phyloP scores from a whole-genome alignment of 2,329 filamentous ascomycete genomes.

The Ophiostoma tasmaniense region DNA sequence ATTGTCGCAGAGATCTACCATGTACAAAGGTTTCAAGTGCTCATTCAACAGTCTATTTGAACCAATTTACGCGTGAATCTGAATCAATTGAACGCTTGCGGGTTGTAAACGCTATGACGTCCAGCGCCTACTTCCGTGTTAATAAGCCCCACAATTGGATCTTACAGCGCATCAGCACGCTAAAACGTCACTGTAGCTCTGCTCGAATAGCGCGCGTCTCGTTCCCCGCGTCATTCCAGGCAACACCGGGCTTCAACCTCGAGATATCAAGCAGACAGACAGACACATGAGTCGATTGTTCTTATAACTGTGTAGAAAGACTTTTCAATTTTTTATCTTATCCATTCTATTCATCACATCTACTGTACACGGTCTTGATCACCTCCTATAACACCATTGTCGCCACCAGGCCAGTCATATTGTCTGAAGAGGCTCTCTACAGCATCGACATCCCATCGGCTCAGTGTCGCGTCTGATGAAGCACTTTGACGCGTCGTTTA shows the following conservation, averaged over 20 bases:
- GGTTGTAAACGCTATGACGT: neutral
- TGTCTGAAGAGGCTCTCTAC: neutral
- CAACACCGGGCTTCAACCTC: neutral
- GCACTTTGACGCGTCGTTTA: neutral
- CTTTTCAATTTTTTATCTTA: no score
- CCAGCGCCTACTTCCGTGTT: neutral
- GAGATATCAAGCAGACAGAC: neutral
- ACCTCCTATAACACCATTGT: neutral
- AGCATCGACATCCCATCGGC: neutral
- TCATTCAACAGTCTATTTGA: neutral
- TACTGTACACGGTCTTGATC: neutral
- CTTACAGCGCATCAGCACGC: neutral
- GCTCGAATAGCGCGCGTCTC: neutral
- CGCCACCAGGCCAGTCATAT: neutral
- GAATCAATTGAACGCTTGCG: neutral
- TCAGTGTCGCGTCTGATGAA: neutral
- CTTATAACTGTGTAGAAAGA: neutral
- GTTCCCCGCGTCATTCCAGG: slow-evolving; percentile 3
- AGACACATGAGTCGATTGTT: neutral
- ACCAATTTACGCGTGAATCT: neutral
- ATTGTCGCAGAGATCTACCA: neutral
- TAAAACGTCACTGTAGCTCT: neutral
- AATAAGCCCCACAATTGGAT: neutral
- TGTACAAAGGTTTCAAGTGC: neutral
- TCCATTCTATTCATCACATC: no score